Evolutionary conservation across 306 rosid species (phyloP).

Genomic region (Gillenia trifoliata): DNA sequence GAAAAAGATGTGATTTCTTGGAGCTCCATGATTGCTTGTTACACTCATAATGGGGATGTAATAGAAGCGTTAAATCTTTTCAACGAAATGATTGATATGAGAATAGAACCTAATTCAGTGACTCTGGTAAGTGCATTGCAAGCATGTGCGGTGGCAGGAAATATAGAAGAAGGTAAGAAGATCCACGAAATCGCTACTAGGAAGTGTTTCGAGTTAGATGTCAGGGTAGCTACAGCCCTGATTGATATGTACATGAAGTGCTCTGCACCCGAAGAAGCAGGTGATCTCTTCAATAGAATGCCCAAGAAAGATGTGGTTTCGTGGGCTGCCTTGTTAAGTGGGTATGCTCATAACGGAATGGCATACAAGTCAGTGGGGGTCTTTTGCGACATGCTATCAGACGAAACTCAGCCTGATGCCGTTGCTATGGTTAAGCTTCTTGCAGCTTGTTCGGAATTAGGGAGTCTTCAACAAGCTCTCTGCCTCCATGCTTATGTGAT

Average conservation of each 20-base stretch:
- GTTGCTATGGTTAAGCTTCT: constrained; percentile 73
- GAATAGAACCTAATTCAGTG: constrained; percentile 50
- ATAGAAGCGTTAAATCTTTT: constrained; percentile 53
- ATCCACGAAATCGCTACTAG: constrained; percentile 48
- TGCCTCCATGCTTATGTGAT: constrained; percentile 48
- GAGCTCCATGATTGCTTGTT: too few relatives aligned
- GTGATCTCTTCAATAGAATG: constrained; percentile 51
- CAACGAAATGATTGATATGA: constrained; percentile 50
- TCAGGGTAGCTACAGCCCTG: constrained; percentile 53
- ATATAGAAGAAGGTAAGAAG: constrained; percentile 57
- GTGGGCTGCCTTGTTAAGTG: constrained; percentile 67
- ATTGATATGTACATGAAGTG: constrained; percentile 80
- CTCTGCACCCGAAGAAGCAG: constrained; percentile 47
- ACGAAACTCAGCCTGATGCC: constrained; percentile 55
- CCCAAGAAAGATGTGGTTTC: constrained; percentile 72
- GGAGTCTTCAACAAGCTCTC: constrained; percentile 61
- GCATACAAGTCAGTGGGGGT: constrained; percentile 47
- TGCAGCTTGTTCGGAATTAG: constrained; percentile 50
- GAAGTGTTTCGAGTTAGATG: constrained; percentile 50
- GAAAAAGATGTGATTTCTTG: constrained; percentile 62
- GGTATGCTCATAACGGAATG: constrained; percentile 65
- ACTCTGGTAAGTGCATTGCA: constrained; percentile 60
- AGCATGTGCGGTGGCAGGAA: constrained; percentile 51
- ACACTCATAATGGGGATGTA: too few relatives aligned
- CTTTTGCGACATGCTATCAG: constrained; percentile 49